Evolutionary conservation across 2,329 filamentous ascomycete species (phyloP), one percentile per base, ranked within the genome.

Genomic region (Clonostachys rhizophaga): DNA sequence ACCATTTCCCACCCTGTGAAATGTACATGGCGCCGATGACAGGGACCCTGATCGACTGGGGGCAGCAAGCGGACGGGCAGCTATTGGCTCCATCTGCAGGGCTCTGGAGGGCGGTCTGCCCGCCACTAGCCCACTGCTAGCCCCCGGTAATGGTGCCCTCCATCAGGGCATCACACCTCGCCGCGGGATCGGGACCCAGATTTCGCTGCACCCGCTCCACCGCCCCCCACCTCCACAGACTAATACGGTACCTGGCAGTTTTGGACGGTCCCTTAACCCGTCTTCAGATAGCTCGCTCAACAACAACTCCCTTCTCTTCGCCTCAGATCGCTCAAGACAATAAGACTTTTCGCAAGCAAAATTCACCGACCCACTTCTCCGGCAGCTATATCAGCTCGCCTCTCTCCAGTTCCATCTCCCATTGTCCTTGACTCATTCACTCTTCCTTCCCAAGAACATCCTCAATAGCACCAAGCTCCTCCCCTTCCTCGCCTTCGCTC

Each of bases 371-470:
- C 49, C 49, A 48, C 49, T 43, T 44, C 18, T 41, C 40, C 16
- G 18, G 16, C 40, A 46, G 43, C 37, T 50, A 50, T 50, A 50
- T 48, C 43, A 50, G 43, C n/a, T 43, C 41, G 40, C n/a, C 24
- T 30, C 44, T 40, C 12, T 34, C 45, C 16, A n/a, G 17, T 24
- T 24, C n/a, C 16, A 14, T 34, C 24, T 12, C 40, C 40, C 24
- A 39, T 42, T 33, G 34, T 39, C 42, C 42, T 39, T 24, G 20
- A 33, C n/a, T 46, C 42, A 20, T 14, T 16, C n/a, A 17, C 17
- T 33, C 16, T 24, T 16, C 24, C 40, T 9, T 42, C 33, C 35
- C 9, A 20, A n/a, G 9, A 33, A n/a, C 44, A 14, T 41, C 18
- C 17, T 46, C 14, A 43, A 43, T 10, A 20, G 41, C 44, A 40